Base-by-base conservation (phyloP, 495 filamentous ascomycete genomes). In the Friedmanniomyces simplex region DNA sequence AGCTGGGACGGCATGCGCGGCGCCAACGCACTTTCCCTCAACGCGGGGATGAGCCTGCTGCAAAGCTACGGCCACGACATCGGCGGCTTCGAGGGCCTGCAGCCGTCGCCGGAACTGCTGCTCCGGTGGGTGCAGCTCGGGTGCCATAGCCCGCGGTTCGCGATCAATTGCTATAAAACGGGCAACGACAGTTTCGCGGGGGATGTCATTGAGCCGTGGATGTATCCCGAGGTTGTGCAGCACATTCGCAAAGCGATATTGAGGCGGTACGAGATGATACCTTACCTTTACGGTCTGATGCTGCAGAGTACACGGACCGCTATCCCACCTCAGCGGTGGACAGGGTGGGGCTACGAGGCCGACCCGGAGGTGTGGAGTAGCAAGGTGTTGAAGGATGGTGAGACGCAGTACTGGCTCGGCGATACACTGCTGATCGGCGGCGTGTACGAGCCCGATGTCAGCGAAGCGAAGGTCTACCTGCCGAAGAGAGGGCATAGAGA, bases 91-190 rank as follows among this genome's bases (percentile, higher is more conserved):
- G 84, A 85, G 70, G 83, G 83, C 7, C 81, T 80, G 26, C 81
- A 85, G 61, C 83, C 83, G 4, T 78, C 76, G 0, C 82, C 83
- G 12, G 84, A 86, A 62, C 78, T 83, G 16, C 77, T 87, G 8
- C 75, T 86, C 36, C 78, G 84, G 32, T 87, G 84, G 84, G 73
- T 85, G 50, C 83, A 87, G 63, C 74, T 85, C 2, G 84, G 83
- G 24, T 78, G 81, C 66, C 76, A 85, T 71, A 84, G 82, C 16
- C 74, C 81, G 3, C 82, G 82, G 6, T 86, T 85, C 66, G 79
- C 83, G 7, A 86, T 87, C 72, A 87, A 87, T 69, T 86, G 82
- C 67, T 87, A 82, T 76, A 87, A 87, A 68, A 86, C 83, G 5
- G 77, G 77, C 11, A 69, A 77, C 11, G 76, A 85, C 62, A 85